Percentiles rank a stretch among this genome's conserved stretches.
Conservation (phyloP, 441 rosid genomes). For the Gossypium schwendimanii region DNA sequence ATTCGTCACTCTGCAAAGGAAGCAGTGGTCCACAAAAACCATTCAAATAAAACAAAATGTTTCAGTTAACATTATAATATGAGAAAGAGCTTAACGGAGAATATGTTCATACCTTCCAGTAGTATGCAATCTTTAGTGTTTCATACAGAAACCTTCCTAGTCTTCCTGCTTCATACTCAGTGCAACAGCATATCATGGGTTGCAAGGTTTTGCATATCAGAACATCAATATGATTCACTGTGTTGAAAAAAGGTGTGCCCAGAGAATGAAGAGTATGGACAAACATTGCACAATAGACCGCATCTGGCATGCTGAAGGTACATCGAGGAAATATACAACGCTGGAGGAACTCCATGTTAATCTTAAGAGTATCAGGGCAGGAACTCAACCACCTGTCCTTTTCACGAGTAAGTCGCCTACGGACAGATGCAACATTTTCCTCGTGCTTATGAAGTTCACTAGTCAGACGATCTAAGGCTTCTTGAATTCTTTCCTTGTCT, state of each 20-base stretch:
- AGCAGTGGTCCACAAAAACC: constrained; percentile 4
- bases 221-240: constrained; percentile 98
- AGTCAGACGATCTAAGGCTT: constrained; percentile 87
- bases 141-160: constrained; percentile 92
- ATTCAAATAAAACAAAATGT: not conserved
- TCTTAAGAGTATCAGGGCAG: constrained; percentile 97
- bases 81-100: not conserved
- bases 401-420: constrained; percentile 81
- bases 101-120: constrained; percentile 76
- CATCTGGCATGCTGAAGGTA: constrained; percentile 99
- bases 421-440: constrained; percentile 91
- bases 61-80: not conserved
- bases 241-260: constrained; percentile 97
- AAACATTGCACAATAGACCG: constrained; percentile 98
- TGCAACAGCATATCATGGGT: constrained; percentile 99
- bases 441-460: constrained; percentile 87
- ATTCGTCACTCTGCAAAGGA: constrained; percentile 76
- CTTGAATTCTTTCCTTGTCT: constrained; percentile 99
- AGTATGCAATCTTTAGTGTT: constrained; percentile 91
- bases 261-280: constrained; percentile 96
- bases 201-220: constrained; percentile 94
- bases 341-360: constrained; percentile 99
- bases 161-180: constrained; percentile 98
- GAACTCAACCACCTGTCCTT: constrained; percentile 98
- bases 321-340: constrained; percentile 99